phyloP scores from a whole-genome alignment of 768 basidiomycete genomes.

The Xerocomellus intermedius region DNA sequence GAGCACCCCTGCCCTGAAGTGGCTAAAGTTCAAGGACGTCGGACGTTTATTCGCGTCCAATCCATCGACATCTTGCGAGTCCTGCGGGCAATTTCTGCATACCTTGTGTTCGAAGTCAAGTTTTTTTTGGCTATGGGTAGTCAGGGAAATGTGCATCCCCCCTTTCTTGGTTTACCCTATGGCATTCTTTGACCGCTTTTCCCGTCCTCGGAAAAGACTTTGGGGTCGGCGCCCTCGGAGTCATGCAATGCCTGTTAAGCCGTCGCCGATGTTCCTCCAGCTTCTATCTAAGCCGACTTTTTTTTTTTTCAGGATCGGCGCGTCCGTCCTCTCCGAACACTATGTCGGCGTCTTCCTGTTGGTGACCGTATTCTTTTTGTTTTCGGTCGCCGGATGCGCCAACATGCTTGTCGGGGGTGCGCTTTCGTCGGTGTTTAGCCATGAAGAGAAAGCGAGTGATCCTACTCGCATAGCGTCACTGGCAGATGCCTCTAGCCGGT shows the following conservation, averaged over 20 bases:
- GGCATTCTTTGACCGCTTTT: constrained; percentile 80
- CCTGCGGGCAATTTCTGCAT: too few relatives aligned
- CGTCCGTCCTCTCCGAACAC: constrained; percentile 71
- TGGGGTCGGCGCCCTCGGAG: constrained; percentile 84
- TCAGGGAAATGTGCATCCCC: too few relatives aligned
- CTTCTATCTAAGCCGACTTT: neutral
- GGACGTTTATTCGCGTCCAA: too few relatives aligned
- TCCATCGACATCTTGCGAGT: too few relatives aligned
- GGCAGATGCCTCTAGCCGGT: constrained; percentile 31
- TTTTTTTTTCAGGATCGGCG: constrained; percentile 54
- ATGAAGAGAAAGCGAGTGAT: constrained; percentile 10
- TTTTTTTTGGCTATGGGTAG: too few relatives aligned
- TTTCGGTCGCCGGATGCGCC: constrained; percentile 76
- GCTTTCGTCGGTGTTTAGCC: constrained; percentile 12
- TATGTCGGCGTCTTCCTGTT: constrained; percentile 82
- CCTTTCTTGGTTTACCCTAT: too few relatives aligned
- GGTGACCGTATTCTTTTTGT: constrained; percentile 83
- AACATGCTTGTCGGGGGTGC: constrained; percentile 69
- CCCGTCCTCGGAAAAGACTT: constrained; percentile 86
- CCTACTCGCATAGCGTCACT: constrained; percentile 4
- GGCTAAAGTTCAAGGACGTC: too few relatives aligned
- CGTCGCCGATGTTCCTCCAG: neutral
- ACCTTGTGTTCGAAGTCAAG: too few relatives aligned
- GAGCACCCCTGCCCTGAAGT: too few relatives aligned
- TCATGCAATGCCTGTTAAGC: constrained; percentile 82